Conservation (phyloP, 306 rosid genomes). For the Gynostemma pentaphyllum region DNA sequence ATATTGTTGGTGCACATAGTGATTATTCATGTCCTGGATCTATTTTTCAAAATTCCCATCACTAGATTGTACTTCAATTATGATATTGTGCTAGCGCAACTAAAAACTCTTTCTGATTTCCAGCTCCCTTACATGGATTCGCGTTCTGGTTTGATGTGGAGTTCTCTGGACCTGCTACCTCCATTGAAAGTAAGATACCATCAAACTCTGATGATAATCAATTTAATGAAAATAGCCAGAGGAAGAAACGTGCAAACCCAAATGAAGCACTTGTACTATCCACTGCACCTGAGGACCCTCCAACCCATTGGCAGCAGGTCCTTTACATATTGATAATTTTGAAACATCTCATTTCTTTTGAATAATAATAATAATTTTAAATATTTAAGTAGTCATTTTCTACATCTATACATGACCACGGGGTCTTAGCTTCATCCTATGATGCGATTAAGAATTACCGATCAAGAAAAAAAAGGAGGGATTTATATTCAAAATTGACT, state of each 20-base stretch:
- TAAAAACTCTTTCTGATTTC: conserved; percentile 14
- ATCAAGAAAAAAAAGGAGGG: too few relatives aligned
- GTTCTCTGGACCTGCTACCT: conserved; percentile 57
- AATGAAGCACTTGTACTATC: conserved; percentile 66
- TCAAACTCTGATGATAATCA: conserved; percentile 30
- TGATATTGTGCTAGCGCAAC: conserved; percentile 1
- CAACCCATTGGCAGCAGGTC: conserved; percentile 99
- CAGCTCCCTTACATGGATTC: conserved; percentile 99
- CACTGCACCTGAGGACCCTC: conserved; percentile 99
- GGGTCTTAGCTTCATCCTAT: not conserved
- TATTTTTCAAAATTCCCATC: not conserved
- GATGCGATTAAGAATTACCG: too few relatives aligned
- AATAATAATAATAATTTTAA: not conserved
- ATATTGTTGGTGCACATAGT: not conserved
- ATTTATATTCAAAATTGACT: too few relatives aligned
- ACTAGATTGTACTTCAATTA: not conserved
- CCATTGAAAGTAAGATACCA: conserved; percentile 25
- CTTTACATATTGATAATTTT: not conserved
- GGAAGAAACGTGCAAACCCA: conserved; percentile 71
- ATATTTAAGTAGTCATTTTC: not conserved
- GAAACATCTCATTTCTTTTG: not conserved
- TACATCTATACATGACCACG: not conserved
- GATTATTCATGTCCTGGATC: conserved; percentile 1
- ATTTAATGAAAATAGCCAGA: conserved; percentile 49
- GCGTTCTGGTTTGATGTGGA: conserved; percentile 99